These are phyloP conservation scores for Colletotrichum spinosum DNA, from an alignment of 2,329 filamentous ascomycete species.

Conservation along the genomic window DNA sequence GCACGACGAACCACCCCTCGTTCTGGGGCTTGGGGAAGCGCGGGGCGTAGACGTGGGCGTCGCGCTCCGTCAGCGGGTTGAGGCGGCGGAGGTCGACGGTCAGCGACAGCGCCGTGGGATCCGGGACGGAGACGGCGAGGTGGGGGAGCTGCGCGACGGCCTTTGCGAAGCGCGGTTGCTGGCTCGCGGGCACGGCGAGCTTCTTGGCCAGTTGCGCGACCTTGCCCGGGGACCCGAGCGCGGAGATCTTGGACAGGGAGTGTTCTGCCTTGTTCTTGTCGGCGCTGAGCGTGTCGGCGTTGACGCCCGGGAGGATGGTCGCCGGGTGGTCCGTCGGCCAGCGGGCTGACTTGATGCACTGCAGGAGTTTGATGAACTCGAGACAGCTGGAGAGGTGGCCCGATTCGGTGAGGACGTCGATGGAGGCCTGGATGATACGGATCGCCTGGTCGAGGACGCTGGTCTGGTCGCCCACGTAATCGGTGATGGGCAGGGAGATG, in stretches of 20 bases:
- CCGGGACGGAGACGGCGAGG: slow-evolving; percentile 70
- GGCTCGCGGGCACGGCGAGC: slow-evolving; percentile 60
- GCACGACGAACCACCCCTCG: slow-evolving; percentile 90
- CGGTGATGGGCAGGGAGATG: slow-evolving; percentile 90
- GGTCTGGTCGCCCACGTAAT: slow-evolving; percentile 95
- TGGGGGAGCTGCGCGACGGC: slow-evolving; percentile 76
- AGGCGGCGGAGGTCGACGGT: slow-evolving; percentile 73
- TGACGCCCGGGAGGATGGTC: slow-evolving; percentile 82
- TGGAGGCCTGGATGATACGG: slow-evolving; percentile 94
- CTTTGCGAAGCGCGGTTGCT: slow-evolving; percentile 64
- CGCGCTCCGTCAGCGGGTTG: slow-evolving; percentile 73
- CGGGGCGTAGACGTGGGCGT: slow-evolving; percentile 85
- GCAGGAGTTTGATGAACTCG: slow-evolving; percentile 86
- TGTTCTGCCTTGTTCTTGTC: slow-evolving; percentile 53
- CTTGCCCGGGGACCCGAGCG: slow-evolving; percentile 47
- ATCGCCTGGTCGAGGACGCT: slow-evolving; percentile 94
- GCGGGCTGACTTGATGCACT: slow-evolving; percentile 91
- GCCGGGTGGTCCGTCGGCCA: slow-evolving; percentile 88
- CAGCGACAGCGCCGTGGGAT: slow-evolving; percentile 72
- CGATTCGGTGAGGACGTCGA: slow-evolving; percentile 94
- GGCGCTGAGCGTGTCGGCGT: slow-evolving; percentile 48
- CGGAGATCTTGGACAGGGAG: slow-evolving; percentile 55
- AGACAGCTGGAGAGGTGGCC: slow-evolving; percentile 81
- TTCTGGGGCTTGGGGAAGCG: slow-evolving; percentile 94
- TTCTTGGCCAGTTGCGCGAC: slow-evolving; percentile 59